phyloP scores from a whole-genome alignment of 208 protist species.

The Borovskyia barvae region DNA sequence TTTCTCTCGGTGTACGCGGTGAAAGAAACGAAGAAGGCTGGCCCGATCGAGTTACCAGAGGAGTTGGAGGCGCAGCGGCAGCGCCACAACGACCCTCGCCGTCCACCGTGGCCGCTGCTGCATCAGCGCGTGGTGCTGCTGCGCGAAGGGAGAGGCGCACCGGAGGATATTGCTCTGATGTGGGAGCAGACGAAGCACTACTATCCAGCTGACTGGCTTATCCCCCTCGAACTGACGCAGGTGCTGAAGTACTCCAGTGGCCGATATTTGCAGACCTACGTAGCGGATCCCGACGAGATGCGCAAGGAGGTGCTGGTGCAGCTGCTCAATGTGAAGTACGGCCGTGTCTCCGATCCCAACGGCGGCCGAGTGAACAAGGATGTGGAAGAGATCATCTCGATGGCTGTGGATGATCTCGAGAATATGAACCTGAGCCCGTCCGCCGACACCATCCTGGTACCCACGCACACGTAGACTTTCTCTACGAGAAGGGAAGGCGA shows the following conservation, averaged over 20 bases:
- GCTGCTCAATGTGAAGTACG: constrained; percentile 78
- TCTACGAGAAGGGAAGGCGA: too few species aligned
- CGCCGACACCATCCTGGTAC: constrained; percentile 50
- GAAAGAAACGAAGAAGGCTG: constrained; percentile 78
- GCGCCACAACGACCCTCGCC: constrained; percentile 71
- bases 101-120: constrained; percentile 82
- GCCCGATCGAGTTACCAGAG: constrained; percentile 69
- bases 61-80: constrained; percentile 61
- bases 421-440: constrained; percentile 64
- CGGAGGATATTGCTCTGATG: constrained; percentile 74
- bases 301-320: constrained; percentile 83
- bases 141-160: constrained; percentile 68
- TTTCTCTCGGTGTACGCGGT: constrained; percentile 77
- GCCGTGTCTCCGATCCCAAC: constrained; percentile 62
- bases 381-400: constrained; percentile 82
- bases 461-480: constrained; percentile 53
- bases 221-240: constrained; percentile 83
- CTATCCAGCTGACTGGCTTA: constrained; percentile 84
- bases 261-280: constrained; percentile 74
- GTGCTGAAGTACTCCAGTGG: constrained; percentile 84
- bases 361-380: constrained; percentile 71
- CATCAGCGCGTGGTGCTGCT: constrained; percentile 79
- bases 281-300: constrained; percentile 77
- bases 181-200: constrained; percentile 86
- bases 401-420: constrained; percentile 77